These are phyloP conservation scores for Curvularia eragrostidis DNA, from an alignment of 2,329 filamentous ascomycete species.

Conservation along the genomic window DNA sequence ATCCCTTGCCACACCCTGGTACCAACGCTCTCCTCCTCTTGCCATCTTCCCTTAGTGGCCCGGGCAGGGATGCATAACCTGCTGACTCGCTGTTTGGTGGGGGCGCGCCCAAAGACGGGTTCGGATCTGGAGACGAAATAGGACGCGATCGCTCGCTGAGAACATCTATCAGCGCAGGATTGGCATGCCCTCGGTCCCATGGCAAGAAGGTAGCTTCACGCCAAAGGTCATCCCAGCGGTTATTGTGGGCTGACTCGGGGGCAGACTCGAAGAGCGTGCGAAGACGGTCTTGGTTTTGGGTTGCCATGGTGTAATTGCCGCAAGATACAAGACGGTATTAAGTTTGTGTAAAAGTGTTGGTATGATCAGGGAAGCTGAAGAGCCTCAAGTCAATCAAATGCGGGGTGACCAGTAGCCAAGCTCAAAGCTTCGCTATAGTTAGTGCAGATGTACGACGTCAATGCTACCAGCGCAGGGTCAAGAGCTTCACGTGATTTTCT, in stretches of 20 bases:
- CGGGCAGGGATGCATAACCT: constrained; percentile 16
- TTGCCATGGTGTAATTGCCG: constrained; percentile 21
- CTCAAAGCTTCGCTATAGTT: neutral
- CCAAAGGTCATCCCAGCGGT: constrained; percentile 19
- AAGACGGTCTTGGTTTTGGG: constrained; percentile 47
- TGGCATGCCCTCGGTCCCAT: constrained; percentile 66
- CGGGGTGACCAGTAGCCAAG: constrained; percentile 1
- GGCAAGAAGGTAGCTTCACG: constrained; percentile 53
- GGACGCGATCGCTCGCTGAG: constrained; percentile 41
- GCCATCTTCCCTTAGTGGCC: constrained; percentile 26
- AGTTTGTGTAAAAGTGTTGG: neutral
- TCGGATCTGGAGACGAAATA: constrained; percentile 16
- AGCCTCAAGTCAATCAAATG: neutral
- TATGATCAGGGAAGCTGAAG: neutral
- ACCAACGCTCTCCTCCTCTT: constrained; percentile 69
- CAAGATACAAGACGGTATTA: neutral
- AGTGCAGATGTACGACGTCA: neutral
- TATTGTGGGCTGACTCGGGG: constrained; percentile 48
- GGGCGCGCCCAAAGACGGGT: constrained; percentile 32
- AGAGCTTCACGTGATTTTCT: too few species aligned
- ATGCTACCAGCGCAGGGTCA: neutral
- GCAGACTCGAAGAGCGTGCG: constrained; percentile 54
- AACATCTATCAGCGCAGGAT: constrained; percentile 64
- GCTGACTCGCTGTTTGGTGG: constrained; percentile 8
- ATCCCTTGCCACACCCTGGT: constrained; percentile 81